These are phyloP conservation scores for Penicillium soppii DNA, from an alignment of 495 filamentous ascomycete genomes.

Conservation along the genomic window DNA sequence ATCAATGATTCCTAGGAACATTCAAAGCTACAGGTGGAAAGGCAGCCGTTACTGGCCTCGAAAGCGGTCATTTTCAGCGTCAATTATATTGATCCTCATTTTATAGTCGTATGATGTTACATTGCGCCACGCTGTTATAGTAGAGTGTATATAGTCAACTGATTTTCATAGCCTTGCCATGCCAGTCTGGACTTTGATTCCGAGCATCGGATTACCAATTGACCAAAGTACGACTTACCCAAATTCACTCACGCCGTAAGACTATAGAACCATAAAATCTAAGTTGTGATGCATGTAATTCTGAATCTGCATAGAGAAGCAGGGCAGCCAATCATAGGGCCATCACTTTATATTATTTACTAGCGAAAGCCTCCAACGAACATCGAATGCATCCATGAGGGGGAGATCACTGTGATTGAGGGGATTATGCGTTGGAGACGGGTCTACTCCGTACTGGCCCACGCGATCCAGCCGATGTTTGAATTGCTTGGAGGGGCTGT, in stretches of 20 bases:
- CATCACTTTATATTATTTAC: background rate
- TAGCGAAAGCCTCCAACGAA: conserved; percentile 1
- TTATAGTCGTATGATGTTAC: too few relatives aligned
- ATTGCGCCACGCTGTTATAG: too few relatives aligned
- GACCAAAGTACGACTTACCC: background rate
- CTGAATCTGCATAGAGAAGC: background rate
- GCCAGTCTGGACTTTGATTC: too few relatives aligned
- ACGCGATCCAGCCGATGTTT: too few relatives aligned
- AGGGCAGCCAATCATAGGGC: conserved; percentile 1
- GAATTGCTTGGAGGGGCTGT: too few relatives aligned
- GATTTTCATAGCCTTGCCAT: too few relatives aligned
- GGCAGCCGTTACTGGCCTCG: too few relatives aligned
- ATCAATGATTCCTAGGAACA: too few relatives aligned
- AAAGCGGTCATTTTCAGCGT: too few relatives aligned
- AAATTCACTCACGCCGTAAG: background rate
- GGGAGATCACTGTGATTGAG: background rate
- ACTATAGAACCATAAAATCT: background rate
- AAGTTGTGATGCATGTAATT: background rate
- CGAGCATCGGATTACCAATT: background rate
- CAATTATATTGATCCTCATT: too few relatives aligned
- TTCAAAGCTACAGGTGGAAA: too few relatives aligned
- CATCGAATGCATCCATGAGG: conserved; percentile 4
- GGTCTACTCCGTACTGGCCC: background rate
- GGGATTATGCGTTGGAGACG: background rate
- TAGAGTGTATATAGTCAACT: too few relatives aligned